A percentile compares a stretch with the other conserved stretches of the same genome.
Evolutionary conservation across 148 eudicot genomes (phyloP).

Genomic region (Rhododendron simsii): DNA sequence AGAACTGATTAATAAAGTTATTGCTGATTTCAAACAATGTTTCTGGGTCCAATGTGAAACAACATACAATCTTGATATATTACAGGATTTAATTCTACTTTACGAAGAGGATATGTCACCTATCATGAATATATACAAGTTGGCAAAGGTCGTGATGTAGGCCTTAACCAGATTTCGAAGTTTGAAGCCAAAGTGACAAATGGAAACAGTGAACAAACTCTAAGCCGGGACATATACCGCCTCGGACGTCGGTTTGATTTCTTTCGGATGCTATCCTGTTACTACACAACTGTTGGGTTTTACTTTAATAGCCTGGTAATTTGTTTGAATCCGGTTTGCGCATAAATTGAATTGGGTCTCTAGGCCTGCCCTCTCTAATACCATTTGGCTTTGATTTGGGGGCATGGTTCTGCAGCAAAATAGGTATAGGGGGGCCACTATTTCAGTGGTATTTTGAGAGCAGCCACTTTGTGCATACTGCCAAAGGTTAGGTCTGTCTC

Average conservation of each 20-base stretch:
- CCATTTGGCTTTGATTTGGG: too few relatives aligned
- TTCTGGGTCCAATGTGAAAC: neutral
- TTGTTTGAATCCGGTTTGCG: neutral
- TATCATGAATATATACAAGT: constrained; percentile 96
- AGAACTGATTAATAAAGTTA: neutral
- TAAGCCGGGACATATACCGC: constrained; percentile 89
- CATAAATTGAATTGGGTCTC: too few relatives aligned
- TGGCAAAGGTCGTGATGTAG: constrained; percentile 99
- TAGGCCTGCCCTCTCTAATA: too few relatives aligned
- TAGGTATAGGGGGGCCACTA: too few relatives aligned
- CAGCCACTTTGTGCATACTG: too few relatives aligned
- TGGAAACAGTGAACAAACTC: constrained; percentile 94
- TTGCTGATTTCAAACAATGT: neutral
- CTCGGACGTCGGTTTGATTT: constrained; percentile 90
- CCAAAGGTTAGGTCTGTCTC: too few relatives aligned
- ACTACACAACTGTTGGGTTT: constrained; percentile 92
- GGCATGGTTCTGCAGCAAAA: too few relatives aligned
- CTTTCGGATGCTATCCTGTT: constrained; percentile 94
- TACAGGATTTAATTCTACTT: constrained; percentile 75
- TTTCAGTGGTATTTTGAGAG: too few relatives aligned
- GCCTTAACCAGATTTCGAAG: constrained; percentile 87
- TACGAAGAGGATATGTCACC: constrained; percentile 75
- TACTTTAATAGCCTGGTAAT: constrained; percentile 86
- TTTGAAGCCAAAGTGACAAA: constrained; percentile 98
- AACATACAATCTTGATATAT: constrained; percentile 5